Conservation (phyloP, 1,139 yeast genomes). For the Magnusiomyces suaveolens region DNA sequence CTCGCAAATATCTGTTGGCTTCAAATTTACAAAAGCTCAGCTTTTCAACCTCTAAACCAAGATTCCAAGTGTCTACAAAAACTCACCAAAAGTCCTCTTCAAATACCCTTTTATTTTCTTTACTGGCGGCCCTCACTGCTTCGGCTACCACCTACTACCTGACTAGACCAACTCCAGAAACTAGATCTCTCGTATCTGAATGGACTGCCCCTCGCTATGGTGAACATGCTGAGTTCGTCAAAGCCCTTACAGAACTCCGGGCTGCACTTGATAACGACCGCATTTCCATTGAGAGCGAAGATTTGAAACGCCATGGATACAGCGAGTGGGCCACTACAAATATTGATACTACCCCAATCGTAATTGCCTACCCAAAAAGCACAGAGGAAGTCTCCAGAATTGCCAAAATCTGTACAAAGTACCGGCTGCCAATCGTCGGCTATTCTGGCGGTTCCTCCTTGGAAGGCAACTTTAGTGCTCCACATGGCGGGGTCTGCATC, state of each 20-base stretch:
- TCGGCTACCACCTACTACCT: not conserved
- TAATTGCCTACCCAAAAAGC: constrained; percentile 47
- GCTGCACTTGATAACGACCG: constrained; percentile 23
- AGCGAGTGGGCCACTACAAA: constrained; percentile 30
- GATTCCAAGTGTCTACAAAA: not conserved
- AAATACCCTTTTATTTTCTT: not conserved
- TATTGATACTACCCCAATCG: constrained; percentile 27
- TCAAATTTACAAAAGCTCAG: not conserved
- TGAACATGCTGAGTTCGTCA: constrained; percentile 33
- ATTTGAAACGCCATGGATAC: constrained; percentile 28
- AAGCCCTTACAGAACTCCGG: constrained; percentile 39
- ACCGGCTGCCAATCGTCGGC: constrained; percentile 69
- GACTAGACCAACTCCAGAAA: not conserved
- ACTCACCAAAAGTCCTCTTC: not conserved
- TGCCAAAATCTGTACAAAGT: constrained; percentile 53
- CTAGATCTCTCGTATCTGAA: constrained; percentile 16
- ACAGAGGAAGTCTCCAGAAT: constrained; percentile 61
- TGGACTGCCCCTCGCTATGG: constrained; percentile 34
- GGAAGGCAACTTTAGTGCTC: constrained; percentile 81
- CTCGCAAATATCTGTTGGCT: not conserved
- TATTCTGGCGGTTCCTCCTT: constrained; percentile 79
- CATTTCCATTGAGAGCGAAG: constrained; percentile 31
- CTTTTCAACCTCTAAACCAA: not conserved
- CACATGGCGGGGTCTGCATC: constrained; percentile 54
- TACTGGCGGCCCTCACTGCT: not conserved